Conservation (phyloP, 495 filamentous ascomycete species). For the Podospora fimiseda region DNA sequence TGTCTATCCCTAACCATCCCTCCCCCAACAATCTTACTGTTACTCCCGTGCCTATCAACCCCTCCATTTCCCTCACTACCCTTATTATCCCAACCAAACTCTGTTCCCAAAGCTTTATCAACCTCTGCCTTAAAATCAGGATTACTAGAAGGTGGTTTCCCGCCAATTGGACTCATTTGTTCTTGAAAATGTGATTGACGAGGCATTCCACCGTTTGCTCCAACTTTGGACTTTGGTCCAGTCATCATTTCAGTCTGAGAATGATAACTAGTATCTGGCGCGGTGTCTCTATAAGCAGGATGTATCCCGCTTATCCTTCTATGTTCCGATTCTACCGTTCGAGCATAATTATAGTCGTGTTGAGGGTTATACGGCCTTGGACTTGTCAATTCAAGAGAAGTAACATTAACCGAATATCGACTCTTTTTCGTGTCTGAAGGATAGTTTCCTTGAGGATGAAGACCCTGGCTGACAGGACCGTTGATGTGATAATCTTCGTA, state of each 20-base stretch:
- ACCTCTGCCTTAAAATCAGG: conserved; percentile 25
- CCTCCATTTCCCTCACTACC: neutral
- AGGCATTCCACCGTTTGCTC: neutral
- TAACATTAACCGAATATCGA: too few relatives aligned
- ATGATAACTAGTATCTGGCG: conserved; percentile 5
- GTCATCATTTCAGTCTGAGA: conserved; percentile 7
- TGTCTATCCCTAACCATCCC: conserved; percentile 10
- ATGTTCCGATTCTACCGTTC: conserved; percentile 4
- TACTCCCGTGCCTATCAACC: conserved; percentile 8
- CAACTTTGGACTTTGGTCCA: too few relatives aligned
- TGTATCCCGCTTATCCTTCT: neutral
- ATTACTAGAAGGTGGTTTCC: neutral
- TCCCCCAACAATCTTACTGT: conserved; percentile 19
- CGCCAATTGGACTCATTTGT: neutral
- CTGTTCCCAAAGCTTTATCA: conserved; percentile 30
- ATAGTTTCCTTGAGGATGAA: conserved; percentile 18
- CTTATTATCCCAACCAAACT: conserved; percentile 32
- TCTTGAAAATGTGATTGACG: neutral
- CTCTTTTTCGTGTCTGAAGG: neutral
- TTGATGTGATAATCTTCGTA: conserved; percentile 41
- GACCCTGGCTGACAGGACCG: too few relatives aligned
- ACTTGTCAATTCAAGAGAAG: neutral
- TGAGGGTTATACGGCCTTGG: neutral
- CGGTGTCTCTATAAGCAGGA: too few relatives aligned
- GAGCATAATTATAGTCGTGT: conserved; percentile 13